Evolutionary conservation across 139 green algal genomes (phyloP).

Genomic region (Axilococcus clingmanii): DNA sequence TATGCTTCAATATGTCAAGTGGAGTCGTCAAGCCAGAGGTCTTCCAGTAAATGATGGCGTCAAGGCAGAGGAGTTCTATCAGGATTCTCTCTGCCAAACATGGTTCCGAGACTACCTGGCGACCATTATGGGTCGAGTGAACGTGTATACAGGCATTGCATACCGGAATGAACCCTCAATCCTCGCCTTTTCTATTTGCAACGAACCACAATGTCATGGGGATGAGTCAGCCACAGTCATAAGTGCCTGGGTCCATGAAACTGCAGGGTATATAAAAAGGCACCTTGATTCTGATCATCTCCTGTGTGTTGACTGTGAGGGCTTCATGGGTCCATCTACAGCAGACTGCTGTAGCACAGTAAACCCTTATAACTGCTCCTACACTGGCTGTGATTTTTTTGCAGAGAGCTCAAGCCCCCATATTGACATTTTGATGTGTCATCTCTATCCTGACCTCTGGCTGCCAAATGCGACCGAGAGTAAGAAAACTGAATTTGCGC

Average conservation of each 20-base stretch:
- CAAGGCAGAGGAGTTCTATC: slow-evolving; percentile 37
- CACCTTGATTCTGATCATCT: slow-evolving; percentile 62
- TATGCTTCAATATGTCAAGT: slow-evolving; percentile 69
- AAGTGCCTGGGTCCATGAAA: slow-evolving; percentile 15
- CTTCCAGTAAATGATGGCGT: background rate
- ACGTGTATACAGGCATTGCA: slow-evolving; percentile 37
- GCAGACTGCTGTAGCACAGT: slow-evolving; percentile 9
- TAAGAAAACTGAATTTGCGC: slow-evolving; percentile 17
- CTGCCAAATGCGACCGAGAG: slow-evolving; percentile 13
- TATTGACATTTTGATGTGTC: slow-evolving; percentile 57
- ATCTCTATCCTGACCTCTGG: slow-evolving; percentile 67
- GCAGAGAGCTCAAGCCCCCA: slow-evolving; percentile 19
- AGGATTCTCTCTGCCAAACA: slow-evolving; percentile 26
- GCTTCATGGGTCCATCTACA: slow-evolving; percentile 58
- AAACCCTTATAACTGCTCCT: slow-evolving; percentile 40
- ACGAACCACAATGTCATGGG: slow-evolving; percentile 46
- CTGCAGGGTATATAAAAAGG: slow-evolving; percentile 37
- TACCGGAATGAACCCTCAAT: slow-evolving; percentile 65
- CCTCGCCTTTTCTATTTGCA: slow-evolving; percentile 48
- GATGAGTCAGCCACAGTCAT: slow-evolving; percentile 25
- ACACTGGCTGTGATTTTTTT: slow-evolving; percentile 49
- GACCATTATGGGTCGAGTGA: slow-evolving; percentile 25
- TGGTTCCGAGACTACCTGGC: slow-evolving; percentile 39
- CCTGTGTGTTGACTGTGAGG: slow-evolving; percentile 56
- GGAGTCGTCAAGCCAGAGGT: slow-evolving; percentile 7